Conservation (phyloP, 208 protist species). For the Phytomonas sp. region DNA sequence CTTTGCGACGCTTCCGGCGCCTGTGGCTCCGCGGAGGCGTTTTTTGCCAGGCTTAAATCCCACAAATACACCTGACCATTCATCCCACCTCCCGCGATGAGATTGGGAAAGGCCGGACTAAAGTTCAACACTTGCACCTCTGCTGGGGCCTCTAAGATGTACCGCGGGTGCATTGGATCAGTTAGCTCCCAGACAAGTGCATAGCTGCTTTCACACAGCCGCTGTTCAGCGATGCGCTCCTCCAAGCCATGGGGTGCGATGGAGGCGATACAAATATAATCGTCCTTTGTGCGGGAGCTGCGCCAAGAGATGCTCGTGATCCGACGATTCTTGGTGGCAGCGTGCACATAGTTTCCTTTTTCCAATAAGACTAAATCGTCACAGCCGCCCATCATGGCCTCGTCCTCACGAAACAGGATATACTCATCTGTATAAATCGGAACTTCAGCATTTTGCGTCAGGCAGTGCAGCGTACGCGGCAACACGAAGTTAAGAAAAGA, state of each 20-base stretch:
- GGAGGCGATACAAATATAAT: constrained; percentile 75
- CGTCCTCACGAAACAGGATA: constrained; percentile 77
- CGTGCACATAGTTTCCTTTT: constrained; percentile 83
- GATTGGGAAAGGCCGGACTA: constrained; percentile 65
- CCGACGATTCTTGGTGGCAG: constrained; percentile 61
- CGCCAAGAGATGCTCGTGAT: constrained; percentile 79
- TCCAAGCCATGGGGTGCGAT: constrained; percentile 47
- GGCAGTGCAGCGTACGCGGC: constrained; percentile 72
- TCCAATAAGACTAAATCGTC: constrained; percentile 78
- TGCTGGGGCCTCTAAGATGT: constrained; percentile 75
- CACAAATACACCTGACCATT: constrained; percentile 90
- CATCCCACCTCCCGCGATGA: constrained; percentile 78
- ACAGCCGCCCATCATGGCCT: constrained; percentile 69
- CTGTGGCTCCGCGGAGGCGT: constrained; percentile 8
- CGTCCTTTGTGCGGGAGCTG: constrained; percentile 48
- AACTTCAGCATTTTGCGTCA: constrained; percentile 78
- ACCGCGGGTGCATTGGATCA: constrained; percentile 87
- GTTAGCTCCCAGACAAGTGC: constrained; percentile 86
- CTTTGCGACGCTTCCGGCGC: background rate
- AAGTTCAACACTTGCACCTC: constrained; percentile 88
- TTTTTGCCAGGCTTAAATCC: constrained; percentile 63
- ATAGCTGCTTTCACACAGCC: constrained; percentile 59
- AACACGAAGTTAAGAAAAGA: constrained; percentile 69
- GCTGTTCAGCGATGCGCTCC: constrained; percentile 66
- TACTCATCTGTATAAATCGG: constrained; percentile 87